Conservation (phyloP, 2,329 filamentous ascomycete genomes). For the Clonostachys solani region DNA sequence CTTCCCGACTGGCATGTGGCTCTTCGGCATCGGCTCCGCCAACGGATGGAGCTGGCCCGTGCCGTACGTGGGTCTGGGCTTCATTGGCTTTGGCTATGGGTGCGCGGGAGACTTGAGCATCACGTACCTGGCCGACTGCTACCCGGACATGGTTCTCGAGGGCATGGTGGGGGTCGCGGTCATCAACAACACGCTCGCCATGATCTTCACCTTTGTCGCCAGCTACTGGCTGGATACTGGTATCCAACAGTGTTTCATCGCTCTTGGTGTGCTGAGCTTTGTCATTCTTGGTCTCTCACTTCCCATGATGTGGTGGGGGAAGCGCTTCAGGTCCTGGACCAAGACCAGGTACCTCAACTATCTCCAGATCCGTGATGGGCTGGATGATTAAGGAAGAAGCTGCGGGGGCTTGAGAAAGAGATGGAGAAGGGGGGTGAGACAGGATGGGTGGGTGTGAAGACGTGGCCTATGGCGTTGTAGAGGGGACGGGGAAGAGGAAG, state of each 20-base stretch:
- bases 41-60: slow-evolving; percentile 47
- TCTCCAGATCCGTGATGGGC: slow-evolving; percentile 39
- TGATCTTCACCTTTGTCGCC: slow-evolving; percentile 48
- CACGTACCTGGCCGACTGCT: slow-evolving; percentile 51
- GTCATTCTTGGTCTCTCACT: slow-evolving; percentile 43
- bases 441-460: too few relatives aligned
- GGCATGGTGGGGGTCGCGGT: slow-evolving; percentile 55
- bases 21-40: slow-evolving; percentile 47
- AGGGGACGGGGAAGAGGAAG: too few relatives aligned
- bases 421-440: too few relatives aligned
- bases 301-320: slow-evolving; percentile 52
- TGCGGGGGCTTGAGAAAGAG: too few relatives aligned
- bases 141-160: slow-evolving; percentile 52
- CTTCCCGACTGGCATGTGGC: slow-evolving; percentile 44
- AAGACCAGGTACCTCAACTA: slow-evolving; percentile 37
- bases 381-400: slow-evolving; percentile 11
- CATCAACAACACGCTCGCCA: slow-evolving; percentile 51
- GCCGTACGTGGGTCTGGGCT: slow-evolving; percentile 49
- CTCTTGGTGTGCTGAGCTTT: slow-evolving; percentile 45
- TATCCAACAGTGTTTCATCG: slow-evolving; percentile 43
- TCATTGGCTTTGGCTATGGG: slow-evolving; percentile 56
- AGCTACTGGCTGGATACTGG: slow-evolving; percentile 43
- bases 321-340: slow-evolving; percentile 42
- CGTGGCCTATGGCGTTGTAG: too few relatives aligned
- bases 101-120: slow-evolving; percentile 52